Evolutionary conservation across 1,284 basidiomycete genomes (phyloP), one percentile per base, ranked within the genome.

Genomic region (Coniferiporia weirii): DNA sequence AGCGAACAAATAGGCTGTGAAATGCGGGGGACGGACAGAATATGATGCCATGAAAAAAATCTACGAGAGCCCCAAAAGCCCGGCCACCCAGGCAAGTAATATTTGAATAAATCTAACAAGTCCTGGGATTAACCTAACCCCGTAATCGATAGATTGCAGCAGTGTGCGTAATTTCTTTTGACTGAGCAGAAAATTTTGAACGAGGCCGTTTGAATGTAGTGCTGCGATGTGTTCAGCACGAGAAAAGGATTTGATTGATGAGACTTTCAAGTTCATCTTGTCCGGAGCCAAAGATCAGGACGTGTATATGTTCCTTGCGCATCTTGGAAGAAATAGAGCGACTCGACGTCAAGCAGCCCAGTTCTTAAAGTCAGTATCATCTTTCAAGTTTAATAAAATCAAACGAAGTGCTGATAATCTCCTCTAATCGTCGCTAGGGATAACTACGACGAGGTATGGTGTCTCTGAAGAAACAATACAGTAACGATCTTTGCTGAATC

Each of bases 41-140:
- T 97, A 89, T 71, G 83, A 92, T 57, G 84, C 85, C 54, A 77
- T 91, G 51, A 79, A 89, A 64, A 75, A 76, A 56, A 80, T 95
- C 44, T 87, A 87, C 70, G 79, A 83, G 67, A 85, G 89, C 60
- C 84, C 89, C 2, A 80, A 81, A 67, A 92, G 89, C 38, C 89
- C 93, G 0, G 81, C 83, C 1, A 79, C 84, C 49, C 81, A 83
- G 52, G 57, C 49, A 43, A 1, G 51, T 53, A 35, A 13, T 51
- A 34, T 19, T 12, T 65, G 79, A 83, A 61, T 40, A 40, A 7
- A 40, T 10, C 15, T 40, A 40, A 12, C 12, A 40, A 40, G 15
- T 40, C 27, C 27, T 3, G 27, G 27, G 38, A 40, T 9, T 40
- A 7, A 40, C 8, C 3, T 15, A 9, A 40, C 38, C 15, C 3